phyloP scores from a whole-genome alignment of 495 filamentous ascomycete species.

The Trypethelium eluteriae region DNA sequence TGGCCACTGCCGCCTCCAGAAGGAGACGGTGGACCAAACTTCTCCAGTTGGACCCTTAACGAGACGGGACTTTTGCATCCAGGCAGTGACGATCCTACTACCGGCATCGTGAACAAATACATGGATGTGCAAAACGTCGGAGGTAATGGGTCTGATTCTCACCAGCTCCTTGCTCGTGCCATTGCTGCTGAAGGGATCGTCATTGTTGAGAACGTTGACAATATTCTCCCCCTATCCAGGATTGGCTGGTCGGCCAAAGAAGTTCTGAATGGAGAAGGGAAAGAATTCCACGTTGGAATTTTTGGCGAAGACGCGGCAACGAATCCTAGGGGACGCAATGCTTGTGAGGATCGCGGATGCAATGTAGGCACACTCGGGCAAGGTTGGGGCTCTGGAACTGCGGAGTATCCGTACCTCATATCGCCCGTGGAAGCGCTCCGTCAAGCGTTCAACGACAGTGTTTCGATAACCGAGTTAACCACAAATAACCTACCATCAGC shows the following conservation, averaged over 20 bases:
- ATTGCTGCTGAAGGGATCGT: slow-evolving; percentile 81
- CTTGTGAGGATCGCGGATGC: slow-evolving; percentile 66
- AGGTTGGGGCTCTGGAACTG: slow-evolving; percentile 87
- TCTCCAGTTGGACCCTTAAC: slow-evolving; percentile 82
- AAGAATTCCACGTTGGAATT: slow-evolving; percentile 57
- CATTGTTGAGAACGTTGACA: slow-evolving; percentile 68
- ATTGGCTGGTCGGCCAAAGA: slow-evolving; percentile 28
- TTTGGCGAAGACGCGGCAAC: slow-evolving; percentile 78
- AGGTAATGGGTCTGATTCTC: slow-evolving; percentile 51
- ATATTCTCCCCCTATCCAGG: slow-evolving; percentile 51
- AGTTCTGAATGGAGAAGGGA: slow-evolving; percentile 20
- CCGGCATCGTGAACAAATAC: slow-evolving; percentile 67
- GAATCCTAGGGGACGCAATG: slow-evolving; percentile 61
- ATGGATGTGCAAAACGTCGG: slow-evolving; percentile 52
- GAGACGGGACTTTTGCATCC: slow-evolving; percentile 55
- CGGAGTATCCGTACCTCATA: slow-evolving; percentile 77
- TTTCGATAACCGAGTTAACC: slow-evolving; percentile 53
- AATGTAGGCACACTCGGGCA: slow-evolving; percentile 77
- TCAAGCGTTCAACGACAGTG: slow-evolving; percentile 50
- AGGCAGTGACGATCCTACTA: slow-evolving; percentile 51
- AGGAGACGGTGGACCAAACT: slow-evolving; percentile 69
- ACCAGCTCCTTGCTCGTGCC: slow-evolving; percentile 59
- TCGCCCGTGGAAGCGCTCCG: slow-evolving; percentile 61
- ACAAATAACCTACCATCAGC: slow-evolving; percentile 49
- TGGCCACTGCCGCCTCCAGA: slow-evolving; percentile 49